Base-by-base conservation (phyloP, 1,139 yeast species). In the Pichia sp. region DNA sequence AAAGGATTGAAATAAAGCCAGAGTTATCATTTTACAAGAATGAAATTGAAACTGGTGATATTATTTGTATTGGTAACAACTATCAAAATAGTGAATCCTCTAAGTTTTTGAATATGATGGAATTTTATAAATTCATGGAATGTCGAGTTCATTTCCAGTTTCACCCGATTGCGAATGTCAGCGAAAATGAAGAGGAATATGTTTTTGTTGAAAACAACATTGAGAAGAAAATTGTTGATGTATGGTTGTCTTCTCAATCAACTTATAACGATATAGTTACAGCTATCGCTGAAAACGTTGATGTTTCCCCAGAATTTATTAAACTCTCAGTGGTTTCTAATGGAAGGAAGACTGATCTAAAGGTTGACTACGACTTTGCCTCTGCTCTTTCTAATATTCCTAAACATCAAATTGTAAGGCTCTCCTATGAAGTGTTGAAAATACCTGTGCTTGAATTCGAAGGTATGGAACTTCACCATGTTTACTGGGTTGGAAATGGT, bases 41-140 rank as follows among this genome's bases (percentile, higher is more conserved):
- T 30, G 96, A 88, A 55, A 62, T 89, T 30, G 71, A 72, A 15
- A 79, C 73, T 50, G 96, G 96, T 50, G 96, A 88, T 57, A 83
- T 89, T 19, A 61, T 89, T 14, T 69, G 84, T 23, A 23, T 39
- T 35, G 39, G 32, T 17, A 72, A n/a, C 15, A 10, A 26, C 7
- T 55, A 59, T 5, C 43, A 49, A 1, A 35, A 33, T 5, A 20
- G 28, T 9, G 41, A 37, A 2, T 9, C 18, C 3, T 17, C 36
- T 11, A 41, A 51, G 42, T 37, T 46, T 46, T 37, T 51, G 51
- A 48, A 53, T 39, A 69, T 77, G 7, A 63, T 63, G 23, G 73
- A 74, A 2, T 80, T 71, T 55, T 88, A 83, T 55, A 72, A 68
- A 28, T 86, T 75, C 52, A 59, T 89, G 55, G 70, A 75, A 25